Evolutionary conservation across 106 monocot species (phyloP).

Genomic region (Dendrobium officinale): DNA sequence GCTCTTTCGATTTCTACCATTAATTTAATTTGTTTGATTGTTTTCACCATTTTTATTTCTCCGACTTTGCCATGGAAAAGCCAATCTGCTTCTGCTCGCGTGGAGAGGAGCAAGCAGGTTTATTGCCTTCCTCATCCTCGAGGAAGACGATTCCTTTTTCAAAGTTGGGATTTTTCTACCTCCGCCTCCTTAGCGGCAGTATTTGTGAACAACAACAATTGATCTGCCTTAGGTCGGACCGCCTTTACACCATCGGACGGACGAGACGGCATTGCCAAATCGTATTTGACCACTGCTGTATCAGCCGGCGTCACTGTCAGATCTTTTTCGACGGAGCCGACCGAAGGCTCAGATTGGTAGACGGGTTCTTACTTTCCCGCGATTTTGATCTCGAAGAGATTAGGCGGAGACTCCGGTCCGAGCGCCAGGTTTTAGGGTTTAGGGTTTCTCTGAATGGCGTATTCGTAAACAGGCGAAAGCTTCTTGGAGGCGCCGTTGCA

Average conservation of each 20-base stretch:
- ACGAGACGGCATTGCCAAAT: slow-evolving; percentile 26
- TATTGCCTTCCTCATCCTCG: background rate
- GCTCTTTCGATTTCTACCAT: background rate
- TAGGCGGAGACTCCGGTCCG: slow-evolving; percentile 3
- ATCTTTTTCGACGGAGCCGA: slow-evolving; percentile 40
- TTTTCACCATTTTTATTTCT: background rate
- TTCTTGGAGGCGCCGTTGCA: slow-evolving; percentile 20
- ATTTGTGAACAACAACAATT: background rate
- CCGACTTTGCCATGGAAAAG: background rate
- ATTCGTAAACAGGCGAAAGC: slow-evolving; percentile 45
- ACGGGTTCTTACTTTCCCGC: slow-evolving; percentile 29
- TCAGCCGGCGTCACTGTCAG: slow-evolving; percentile 61
- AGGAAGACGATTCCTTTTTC: slow-evolving; percentile 2
- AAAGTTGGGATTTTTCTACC: slow-evolving; percentile 16
- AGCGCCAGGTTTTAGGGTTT: background rate
- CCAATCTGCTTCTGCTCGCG: background rate
- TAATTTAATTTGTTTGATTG: background rate
- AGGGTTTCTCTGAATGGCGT: slow-evolving; percentile 46
- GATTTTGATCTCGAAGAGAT: slow-evolving; percentile 19
- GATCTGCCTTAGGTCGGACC: slow-evolving; percentile 37
- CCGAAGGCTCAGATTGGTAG: slow-evolving; percentile 34
- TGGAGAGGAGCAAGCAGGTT: background rate
- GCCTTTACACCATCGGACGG: slow-evolving; percentile 63
- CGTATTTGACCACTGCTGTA: slow-evolving; percentile 14
- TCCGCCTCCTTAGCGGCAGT: slow-evolving; percentile 24